Evolutionary conservation across 129 eudicot genomes (phyloP).

Genomic region (Centrapalus pauciflorus): DNA sequence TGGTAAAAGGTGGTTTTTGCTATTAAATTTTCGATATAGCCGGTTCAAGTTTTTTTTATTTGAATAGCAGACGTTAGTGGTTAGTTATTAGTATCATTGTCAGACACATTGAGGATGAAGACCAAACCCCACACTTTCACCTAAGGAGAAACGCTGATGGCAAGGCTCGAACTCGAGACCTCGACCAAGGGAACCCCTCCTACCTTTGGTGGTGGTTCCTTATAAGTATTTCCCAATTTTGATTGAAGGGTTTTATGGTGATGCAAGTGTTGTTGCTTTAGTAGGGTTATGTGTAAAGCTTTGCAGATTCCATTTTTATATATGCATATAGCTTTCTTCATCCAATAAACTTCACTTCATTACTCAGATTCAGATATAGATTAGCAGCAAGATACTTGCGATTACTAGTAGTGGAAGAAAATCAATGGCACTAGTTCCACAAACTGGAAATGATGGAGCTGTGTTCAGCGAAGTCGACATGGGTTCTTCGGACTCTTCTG

Average conservation of each 20-base stretch:
- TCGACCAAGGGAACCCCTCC: too few relatives aligned
- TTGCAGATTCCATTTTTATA: background rate
- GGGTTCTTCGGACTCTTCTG: conserved; percentile 61
- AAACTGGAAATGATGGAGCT: conserved; percentile 37
- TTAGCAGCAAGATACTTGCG: background rate
- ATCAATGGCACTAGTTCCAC: conserved; percentile 57
- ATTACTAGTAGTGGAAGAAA: background rate
- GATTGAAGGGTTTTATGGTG: conserved; percentile 4
- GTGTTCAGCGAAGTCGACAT: conserved; percentile 76
- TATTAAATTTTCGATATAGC: background rate
- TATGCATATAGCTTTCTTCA: background rate
- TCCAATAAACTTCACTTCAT: background rate
- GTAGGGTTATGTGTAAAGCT: too few relatives aligned
- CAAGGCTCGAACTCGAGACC: too few relatives aligned
- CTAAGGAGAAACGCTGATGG: too few relatives aligned
- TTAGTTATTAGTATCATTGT: too few relatives aligned
- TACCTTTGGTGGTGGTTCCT: background rate
- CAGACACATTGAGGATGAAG: too few relatives aligned
- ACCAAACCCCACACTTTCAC: too few relatives aligned
- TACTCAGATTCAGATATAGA: background rate
- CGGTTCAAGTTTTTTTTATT: background rate
- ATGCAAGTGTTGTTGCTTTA: too few relatives aligned
- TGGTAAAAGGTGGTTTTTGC: background rate
- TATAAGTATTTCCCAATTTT: background rate
- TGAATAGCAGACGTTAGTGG: background rate